Evolutionary conservation across 805 yeast genomes (phyloP).

Genomic region (Candida railenensis): DNA sequence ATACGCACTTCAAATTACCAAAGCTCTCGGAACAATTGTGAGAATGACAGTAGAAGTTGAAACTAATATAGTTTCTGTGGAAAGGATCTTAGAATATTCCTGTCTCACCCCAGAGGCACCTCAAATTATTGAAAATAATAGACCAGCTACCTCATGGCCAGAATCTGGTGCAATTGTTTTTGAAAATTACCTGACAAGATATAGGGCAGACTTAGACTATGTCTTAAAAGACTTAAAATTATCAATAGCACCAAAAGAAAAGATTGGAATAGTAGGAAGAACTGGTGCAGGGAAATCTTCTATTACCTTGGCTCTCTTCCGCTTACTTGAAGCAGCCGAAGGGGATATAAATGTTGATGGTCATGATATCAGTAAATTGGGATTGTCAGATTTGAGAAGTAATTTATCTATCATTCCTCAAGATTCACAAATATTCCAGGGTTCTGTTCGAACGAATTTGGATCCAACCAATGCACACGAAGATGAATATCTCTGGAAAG

Average conservation of each 20-base stretch:
- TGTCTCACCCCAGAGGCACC: slow-evolving; percentile 84
- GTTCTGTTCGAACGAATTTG: slow-evolving; percentile 38
- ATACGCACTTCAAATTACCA: slow-evolving; percentile 90
- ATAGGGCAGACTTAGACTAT: slow-evolving; percentile 44
- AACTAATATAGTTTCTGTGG: slow-evolving; percentile 95
- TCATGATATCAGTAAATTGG: slow-evolving; percentile 33
- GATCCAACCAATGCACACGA: slow-evolving; percentile 38
- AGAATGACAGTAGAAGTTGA: slow-evolving; percentile 99
- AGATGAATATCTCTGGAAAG: slow-evolving; percentile 41
- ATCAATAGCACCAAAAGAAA: slow-evolving; percentile 36
- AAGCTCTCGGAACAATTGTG: slow-evolving; percentile 94
- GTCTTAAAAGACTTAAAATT: slow-evolving; percentile 40
- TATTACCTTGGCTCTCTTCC: slow-evolving; percentile 41
- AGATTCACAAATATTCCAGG: slow-evolving; percentile 47
- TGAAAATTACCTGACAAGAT: slow-evolving; percentile 38
- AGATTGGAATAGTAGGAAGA: slow-evolving; percentile 45
- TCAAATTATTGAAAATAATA: slow-evolving; percentile 54
- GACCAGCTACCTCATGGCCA: slow-evolving; percentile 55
- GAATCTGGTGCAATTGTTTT: slow-evolving; percentile 35
- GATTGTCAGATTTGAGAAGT: slow-evolving; percentile 43
- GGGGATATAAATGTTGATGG: slow-evolving; percentile 38
- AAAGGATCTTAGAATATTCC: slow-evolving; percentile 88
- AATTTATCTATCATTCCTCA: slow-evolving; percentile 45
- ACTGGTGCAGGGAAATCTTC: slow-evolving; percentile 49
- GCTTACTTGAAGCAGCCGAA: slow-evolving; percentile 39